Base-by-base conservation (phyloP, 257 asterid species). In the Capsicum pubescens region DNA sequence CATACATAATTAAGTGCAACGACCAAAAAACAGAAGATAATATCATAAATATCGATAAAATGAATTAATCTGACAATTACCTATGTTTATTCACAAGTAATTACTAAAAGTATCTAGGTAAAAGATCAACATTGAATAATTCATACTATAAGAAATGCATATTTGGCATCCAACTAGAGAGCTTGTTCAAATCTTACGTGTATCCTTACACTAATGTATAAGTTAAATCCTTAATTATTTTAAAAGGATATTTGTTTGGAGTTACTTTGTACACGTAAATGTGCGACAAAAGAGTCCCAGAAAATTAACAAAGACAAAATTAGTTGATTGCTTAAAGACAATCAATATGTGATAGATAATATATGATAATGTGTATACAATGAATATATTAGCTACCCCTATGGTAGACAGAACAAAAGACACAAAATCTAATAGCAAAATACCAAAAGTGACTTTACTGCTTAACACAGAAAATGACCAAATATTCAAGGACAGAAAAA, bases 341-440 rank as follows among this genome's bases (percentile, higher is more conserved):
- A 36, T 9, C 48, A 61, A 79, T 79, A 68, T 69, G 42, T 26
- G 59, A 84, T 83, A 58, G 59, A 84, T 83, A 58, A 86, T 81
- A 78, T 42, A 85, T 84, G 59, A 85, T 26, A 26, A 26, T 83
- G 78, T 61, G 84, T 87, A 84, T 82, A 60, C 77, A 82, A 83
- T 89, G 80, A 83, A 70, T 44, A 70, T 89, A 87, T 44, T 61
- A 42, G 16, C 69, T n/a, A 63, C 63, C 74, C 87, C 86, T 84
- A 81, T 82, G 56, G 19, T 74, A 66, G 19, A 64, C 79, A 55
- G 57, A 90, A 88, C 87, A 88, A 91, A 87, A 42, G 84, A 58
- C 76, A 74, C 57, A 74, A 87, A 82, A 86, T 89, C 85, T 83
- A 85, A 89, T 86, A 86, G 68, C 83, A 80, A 44, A 91, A 89